Evolutionary conservation across 164 flowering plant genomes (phyloP).

Genomic region (Stephania japonica): DNA sequence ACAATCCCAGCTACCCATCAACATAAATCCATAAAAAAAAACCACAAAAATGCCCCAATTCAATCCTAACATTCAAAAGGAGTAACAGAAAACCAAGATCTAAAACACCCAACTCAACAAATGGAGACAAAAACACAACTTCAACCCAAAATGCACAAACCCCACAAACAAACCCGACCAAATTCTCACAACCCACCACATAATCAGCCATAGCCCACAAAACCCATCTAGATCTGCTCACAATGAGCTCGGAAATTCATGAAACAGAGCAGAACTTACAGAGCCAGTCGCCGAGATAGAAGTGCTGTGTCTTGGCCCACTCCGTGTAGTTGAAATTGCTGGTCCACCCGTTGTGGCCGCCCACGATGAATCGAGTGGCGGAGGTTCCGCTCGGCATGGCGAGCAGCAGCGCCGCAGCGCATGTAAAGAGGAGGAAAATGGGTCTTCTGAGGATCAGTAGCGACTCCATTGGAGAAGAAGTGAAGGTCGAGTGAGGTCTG

Average conservation of each 20-base stretch:
- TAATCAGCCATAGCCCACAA: not conserved
- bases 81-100: not conserved
- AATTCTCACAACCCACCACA: too few relatives aligned
- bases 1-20: too few relatives aligned
- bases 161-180: not conserved
- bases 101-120: not conserved
- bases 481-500: too few relatives aligned
- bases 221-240: not conserved
- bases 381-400: not conserved
- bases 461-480: too few relatives aligned
- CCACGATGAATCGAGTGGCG: slow-evolving; percentile 13
- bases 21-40: too few relatives aligned
- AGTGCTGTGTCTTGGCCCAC: slow-evolving; percentile 13
- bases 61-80: too few relatives aligned
- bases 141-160: not conserved
- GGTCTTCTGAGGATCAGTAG: too few relatives aligned
- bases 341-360: slow-evolving; percentile 7
- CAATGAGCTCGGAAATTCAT: not conserved
- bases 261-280: slow-evolving; percentile 12
- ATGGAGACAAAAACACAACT: not conserved
- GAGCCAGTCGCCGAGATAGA: slow-evolving; percentile 16
- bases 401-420: slow-evolving; percentile 7
- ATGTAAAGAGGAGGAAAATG: slow-evolving; percentile 4
- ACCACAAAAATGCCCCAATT: too few relatives aligned
- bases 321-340: slow-evolving; percentile 15